Evolutionary conservation across 1,284 basidiomycete species (phyloP).

Genomic region (Naganishia liquefaciens): DNA sequence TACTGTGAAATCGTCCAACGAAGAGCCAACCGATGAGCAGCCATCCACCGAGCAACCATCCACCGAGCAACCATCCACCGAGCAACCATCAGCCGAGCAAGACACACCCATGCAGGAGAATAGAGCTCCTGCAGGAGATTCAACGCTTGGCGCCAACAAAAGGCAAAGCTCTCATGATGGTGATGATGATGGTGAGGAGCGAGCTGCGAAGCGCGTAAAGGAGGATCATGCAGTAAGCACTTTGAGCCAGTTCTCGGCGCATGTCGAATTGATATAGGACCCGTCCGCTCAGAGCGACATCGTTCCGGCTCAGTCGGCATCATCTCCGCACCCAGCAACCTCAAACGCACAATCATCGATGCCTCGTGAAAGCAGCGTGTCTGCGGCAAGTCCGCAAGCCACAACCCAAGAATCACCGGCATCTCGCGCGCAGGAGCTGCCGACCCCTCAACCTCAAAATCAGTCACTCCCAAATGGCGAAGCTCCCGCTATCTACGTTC

Average conservation of each 20-base stretch:
- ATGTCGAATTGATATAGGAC: neutral
- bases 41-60: neutral
- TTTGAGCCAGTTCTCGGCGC: neutral
- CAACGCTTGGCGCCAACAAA: slow-evolving; percentile 9
- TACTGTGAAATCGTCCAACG: no score
- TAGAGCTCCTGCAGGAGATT: neutral
- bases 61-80: neutral
- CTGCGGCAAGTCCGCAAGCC: slow-evolving; percentile 4
- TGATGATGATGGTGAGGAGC: slow-evolving; percentile 17
- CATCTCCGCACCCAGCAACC: neutral
- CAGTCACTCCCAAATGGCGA: slow-evolving; percentile 21
- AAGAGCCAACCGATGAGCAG: neutral
- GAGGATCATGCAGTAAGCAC: slow-evolving; percentile 23
- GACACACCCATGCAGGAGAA: slow-evolving; percentile 6
- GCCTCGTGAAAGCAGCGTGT: neutral
- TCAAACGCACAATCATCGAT: neutral
- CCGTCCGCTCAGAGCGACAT: neutral
- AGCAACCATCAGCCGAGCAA: neutral
- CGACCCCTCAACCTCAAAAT: neutral
- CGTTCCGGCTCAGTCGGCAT: neutral
- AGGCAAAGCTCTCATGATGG: slow-evolving; percentile 22
- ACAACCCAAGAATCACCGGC: slow-evolving; percentile 6
- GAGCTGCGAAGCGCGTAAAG: slow-evolving; percentile 28
- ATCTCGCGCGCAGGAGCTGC: neutral
- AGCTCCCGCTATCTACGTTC: slow-evolving; percentile 24